These are phyloP conservation scores for Aurinia saxatilis DNA, from an alignment of 345 rosid genomes.

Conservation along the genomic window DNA sequence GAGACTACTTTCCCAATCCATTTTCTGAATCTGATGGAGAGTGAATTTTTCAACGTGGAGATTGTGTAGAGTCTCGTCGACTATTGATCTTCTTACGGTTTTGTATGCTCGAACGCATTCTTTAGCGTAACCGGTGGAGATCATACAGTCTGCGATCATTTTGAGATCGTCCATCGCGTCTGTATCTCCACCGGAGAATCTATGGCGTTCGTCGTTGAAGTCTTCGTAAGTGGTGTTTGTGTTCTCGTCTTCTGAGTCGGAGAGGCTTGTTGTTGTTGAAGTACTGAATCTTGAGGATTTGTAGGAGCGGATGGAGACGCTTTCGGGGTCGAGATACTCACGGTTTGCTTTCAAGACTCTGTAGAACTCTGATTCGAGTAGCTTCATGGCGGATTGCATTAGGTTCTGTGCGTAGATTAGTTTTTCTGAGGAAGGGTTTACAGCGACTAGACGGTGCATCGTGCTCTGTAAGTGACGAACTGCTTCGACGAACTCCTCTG, in stretches of 20 bases:
- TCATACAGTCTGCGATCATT: constrained; percentile 87
- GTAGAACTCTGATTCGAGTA: constrained; percentile 61
- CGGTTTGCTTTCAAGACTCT: constrained; percentile 50
- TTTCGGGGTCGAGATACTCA: constrained; percentile 59
- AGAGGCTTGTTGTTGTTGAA: constrained; percentile 21
- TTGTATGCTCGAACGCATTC: constrained; percentile 65
- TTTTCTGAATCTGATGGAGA: constrained; percentile 46
- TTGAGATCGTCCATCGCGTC: constrained; percentile 59
- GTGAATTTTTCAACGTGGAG: constrained; percentile 41
- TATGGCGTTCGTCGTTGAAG: constrained; percentile 31
- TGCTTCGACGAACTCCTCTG: constrained; percentile 43
- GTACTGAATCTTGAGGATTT: constrained; percentile 42
- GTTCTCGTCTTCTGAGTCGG: constrained; percentile 30
- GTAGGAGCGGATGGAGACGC: constrained; percentile 47
- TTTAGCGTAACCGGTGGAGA: constrained; percentile 59
- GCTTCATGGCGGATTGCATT: constrained; percentile 64
- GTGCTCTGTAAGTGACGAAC: constrained; percentile 44
- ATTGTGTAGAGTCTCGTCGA: constrained; percentile 60
- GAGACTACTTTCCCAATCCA: constrained; percentile 64
- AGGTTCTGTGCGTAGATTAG: constrained; percentile 44
- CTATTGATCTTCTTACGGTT: constrained; percentile 52
- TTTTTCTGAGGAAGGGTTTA: constrained; percentile 31
- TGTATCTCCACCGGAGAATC: constrained; percentile 30
- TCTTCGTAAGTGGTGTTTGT: constrained; percentile 24
- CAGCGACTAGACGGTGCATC: constrained; percentile 44